phyloP scores from a whole-genome alignment of 2,329 filamentous ascomycete species.

The Mycosphaerella arachidis region DNA sequence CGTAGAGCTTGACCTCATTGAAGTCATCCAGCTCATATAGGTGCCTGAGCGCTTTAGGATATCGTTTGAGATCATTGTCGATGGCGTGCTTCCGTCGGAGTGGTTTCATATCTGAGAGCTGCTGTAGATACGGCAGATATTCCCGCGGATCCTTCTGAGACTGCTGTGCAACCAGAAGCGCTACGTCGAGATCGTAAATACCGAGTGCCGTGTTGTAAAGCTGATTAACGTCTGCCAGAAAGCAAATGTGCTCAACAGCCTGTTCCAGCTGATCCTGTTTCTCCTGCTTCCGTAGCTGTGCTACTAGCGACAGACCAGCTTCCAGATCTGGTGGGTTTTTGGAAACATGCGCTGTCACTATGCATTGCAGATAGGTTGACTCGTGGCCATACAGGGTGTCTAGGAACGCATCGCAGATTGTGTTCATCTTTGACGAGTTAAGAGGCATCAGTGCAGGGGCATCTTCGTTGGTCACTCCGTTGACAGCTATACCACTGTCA shows the following conservation, averaged over 20 bases:
- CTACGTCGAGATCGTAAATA: constrained; percentile 85
- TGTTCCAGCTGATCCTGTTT: constrained; percentile 73
- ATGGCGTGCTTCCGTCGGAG: constrained; percentile 75
- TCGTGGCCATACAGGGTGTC: constrained; percentile 59
- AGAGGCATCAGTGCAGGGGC: background rate
- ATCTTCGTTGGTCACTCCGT: constrained; percentile 2
- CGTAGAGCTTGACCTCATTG: constrained; percentile 73
- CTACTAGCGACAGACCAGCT: constrained; percentile 74
- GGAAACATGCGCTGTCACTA: constrained; percentile 91
- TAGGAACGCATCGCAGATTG: constrained; percentile 81
- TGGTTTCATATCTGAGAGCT: constrained; percentile 68
- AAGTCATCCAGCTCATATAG: constrained; percentile 70
- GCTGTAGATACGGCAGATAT: constrained; percentile 90
- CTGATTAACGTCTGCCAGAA: constrained; percentile 86
- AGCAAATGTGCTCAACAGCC: constrained; percentile 95
- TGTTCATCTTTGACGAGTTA: constrained; percentile 68
- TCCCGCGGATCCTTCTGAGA: constrained; percentile 93
- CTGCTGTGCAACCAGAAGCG: constrained; percentile 87
- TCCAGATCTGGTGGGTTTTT: constrained; percentile 87
- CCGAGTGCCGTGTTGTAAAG: constrained; percentile 88
- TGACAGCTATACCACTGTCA: constrained; percentile 14
- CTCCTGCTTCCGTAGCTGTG: constrained; percentile 58
- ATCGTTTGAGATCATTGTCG: constrained; percentile 77
- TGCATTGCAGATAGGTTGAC: constrained; percentile 72
- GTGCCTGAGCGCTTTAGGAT: constrained; percentile 70